Conservation (phyloP, 148 eudicot species). For the Rhododendron henanense region DNA sequence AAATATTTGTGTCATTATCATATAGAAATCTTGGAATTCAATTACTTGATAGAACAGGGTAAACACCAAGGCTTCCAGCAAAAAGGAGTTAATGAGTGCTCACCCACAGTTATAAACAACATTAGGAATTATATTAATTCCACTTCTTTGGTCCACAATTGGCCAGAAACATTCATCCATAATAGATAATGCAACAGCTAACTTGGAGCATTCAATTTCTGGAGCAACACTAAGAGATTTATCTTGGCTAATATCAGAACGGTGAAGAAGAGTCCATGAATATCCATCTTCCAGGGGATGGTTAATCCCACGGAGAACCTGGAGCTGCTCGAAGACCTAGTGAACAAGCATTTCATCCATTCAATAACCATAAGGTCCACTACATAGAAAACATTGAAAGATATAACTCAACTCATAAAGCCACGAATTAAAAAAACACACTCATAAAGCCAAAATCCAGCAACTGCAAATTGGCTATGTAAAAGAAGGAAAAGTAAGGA, state of each 20-base stretch:
- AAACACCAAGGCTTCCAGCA: background rate
- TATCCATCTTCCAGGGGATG: constrained; percentile 68
- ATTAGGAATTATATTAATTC: constrained; percentile 61
- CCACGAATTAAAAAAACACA: no score
- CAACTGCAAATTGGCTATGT: no score
- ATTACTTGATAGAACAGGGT: background rate
- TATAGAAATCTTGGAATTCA: background rate
- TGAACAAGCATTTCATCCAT: background rate
- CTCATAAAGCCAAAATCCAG: background rate
- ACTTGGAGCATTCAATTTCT: constrained; percentile 65
- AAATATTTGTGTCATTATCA: background rate
- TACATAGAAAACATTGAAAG: background rate
- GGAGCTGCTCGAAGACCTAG: constrained; percentile 59
- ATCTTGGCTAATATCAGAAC: constrained; percentile 41
- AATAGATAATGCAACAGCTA: constrained; percentile 72
- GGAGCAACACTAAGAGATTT: constrained; percentile 21
- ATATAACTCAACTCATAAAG: background rate
- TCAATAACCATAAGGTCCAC: constrained; percentile 5
- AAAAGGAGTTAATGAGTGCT: constrained; percentile 15
- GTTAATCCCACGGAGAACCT: constrained; percentile 49
- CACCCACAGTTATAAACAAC: constrained; percentile 88
- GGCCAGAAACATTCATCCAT: constrained; percentile 95
- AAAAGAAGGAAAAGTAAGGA: background rate
- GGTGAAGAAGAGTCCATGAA: constrained; percentile 71
- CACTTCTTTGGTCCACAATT: constrained; percentile 76